phyloP scores from a whole-genome alignment of 2,329 filamentous ascomycete species.

The Sporothrix humicola region DNA sequence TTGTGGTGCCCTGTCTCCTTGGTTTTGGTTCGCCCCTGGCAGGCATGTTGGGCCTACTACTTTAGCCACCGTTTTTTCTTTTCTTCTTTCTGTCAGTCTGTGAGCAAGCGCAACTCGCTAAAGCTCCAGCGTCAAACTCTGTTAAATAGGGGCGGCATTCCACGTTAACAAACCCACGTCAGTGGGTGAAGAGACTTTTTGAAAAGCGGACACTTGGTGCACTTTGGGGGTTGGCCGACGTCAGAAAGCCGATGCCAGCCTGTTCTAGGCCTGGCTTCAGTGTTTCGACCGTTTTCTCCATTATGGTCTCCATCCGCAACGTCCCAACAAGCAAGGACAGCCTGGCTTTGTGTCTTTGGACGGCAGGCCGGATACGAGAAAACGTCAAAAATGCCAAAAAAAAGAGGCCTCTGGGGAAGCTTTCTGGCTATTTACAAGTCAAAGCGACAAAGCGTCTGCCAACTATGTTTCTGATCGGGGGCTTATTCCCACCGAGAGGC shows the following conservation, averaged over 20 bases:
- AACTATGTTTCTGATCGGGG: neutral
- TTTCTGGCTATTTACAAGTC: neutral
- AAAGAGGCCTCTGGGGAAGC: conserved; percentile 16
- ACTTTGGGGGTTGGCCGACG: neutral
- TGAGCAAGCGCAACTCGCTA: too few species aligned
- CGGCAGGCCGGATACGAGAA: conserved; percentile 24
- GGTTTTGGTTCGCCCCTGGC: neutral
- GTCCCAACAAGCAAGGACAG: conserved; percentile 18
- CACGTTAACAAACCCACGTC: conserved; percentile 11
- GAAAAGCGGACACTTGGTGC: neutral
- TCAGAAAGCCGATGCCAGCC: neutral
- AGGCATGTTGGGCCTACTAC: neutral
- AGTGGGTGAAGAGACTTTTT: neutral
- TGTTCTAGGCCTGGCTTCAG: neutral
- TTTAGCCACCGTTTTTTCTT: neutral
- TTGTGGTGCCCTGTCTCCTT: neutral
- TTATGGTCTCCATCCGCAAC: neutral
- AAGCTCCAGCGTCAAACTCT: neutral
- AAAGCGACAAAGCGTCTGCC: neutral
- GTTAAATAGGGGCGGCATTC: conserved; percentile 4
- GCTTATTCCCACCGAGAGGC: neutral
- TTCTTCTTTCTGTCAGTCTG: too few species aligned
- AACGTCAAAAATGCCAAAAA: neutral
- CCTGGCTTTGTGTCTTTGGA: neutral
- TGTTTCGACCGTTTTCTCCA: neutral